These are phyloP conservation scores for Lactarius hatsudake DNA, from an alignment of 768 basidiomycete genomes.

Conservation along the genomic window DNA sequence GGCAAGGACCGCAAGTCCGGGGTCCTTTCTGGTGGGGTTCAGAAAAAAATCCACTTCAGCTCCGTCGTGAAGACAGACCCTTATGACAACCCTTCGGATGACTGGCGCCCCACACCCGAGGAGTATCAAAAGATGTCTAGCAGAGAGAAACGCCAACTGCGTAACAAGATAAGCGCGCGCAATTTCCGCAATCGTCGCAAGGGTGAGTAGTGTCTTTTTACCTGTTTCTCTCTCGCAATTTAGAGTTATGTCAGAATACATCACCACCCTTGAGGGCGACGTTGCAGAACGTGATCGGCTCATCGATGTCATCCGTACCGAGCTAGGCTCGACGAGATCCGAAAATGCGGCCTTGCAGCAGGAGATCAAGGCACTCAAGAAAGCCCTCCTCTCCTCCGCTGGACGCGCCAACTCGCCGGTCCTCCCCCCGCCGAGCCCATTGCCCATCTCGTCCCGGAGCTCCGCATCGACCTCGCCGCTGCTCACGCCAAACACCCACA, in stretches of 20 bases:
- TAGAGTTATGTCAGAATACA: constrained; percentile 66
- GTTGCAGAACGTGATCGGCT: constrained; percentile 90
- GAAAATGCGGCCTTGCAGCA: constrained; percentile 84
- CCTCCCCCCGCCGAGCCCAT: constrained; percentile 47
- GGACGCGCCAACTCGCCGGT: constrained; percentile 39
- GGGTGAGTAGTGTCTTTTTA: constrained; percentile 45
- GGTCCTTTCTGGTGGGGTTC: constrained; percentile 69
- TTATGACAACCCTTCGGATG: constrained; percentile 59
- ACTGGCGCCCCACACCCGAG: constrained; percentile 86
- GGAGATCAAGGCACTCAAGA: constrained; percentile 73
- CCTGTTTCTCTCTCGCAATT: constrained; percentile 4
- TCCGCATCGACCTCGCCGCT: constrained; percentile 31
- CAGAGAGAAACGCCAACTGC: constrained; percentile 93
- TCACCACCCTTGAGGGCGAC: constrained; percentile 88
- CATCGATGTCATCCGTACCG: constrained; percentile 80
- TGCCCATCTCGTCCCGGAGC: constrained; percentile 32
- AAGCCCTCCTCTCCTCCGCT: constrained; percentile 67
- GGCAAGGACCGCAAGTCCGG: constrained; percentile 63
- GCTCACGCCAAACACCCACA: constrained; percentile 69
- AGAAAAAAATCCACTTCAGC: constrained; percentile 49
- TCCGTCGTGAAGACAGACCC: constrained; percentile 41
- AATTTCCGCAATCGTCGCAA: constrained; percentile 95
- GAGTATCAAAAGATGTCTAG: constrained; percentile 93
- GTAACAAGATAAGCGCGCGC: constrained; percentile 95
- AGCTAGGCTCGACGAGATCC: constrained; percentile 72